Percentiles rank a stretch among this genome's conserved stretches.
Conservation (phyloP, 148 eudicot species). For the Spergularia bocconei region DNA sequence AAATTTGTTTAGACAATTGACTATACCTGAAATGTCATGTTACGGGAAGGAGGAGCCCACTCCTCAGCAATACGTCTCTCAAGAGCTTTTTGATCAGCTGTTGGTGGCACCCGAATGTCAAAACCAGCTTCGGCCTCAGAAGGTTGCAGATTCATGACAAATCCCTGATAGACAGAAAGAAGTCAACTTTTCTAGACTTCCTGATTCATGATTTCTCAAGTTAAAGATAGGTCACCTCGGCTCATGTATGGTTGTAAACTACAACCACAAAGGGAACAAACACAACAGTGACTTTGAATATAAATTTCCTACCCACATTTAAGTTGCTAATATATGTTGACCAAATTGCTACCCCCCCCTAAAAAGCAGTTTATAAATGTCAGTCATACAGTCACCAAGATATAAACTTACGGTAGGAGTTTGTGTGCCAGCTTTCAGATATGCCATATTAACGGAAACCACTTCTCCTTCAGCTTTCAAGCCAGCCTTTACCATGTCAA, state of each 20-base stretch:
- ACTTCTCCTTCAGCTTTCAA: constrained; percentile 87
- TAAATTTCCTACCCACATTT: background rate
- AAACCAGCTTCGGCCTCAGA: constrained; percentile 97
- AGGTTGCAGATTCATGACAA: constrained; percentile 97
- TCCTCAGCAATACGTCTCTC: constrained; percentile 77
- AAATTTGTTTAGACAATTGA: constrained; percentile 8
- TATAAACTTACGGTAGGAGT: constrained; percentile 69
- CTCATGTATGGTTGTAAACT: background rate
- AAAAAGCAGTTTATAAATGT: background rate
- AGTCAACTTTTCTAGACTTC: background rate
- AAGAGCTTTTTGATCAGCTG: constrained; percentile 62
- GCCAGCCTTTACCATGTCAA: constrained; percentile 90
- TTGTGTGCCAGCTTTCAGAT: constrained; percentile 89
- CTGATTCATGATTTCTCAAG: too few relatives aligned
- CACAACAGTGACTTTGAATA: background rate
- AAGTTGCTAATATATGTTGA: background rate
- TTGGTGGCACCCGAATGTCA: constrained; percentile 92
- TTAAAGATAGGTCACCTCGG: too few relatives aligned
- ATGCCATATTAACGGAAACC: constrained; percentile 83
- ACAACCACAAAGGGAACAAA: background rate
- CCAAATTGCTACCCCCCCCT: background rate
- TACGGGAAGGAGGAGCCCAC: constrained; percentile 97
- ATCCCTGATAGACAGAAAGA: constrained; percentile 54
- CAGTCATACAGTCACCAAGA: constrained; percentile 1
- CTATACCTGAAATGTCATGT: constrained; percentile 90